Conservation (phyloP, 2,329 filamentous ascomycete genomes). For the Blumeria hordei region DNA sequence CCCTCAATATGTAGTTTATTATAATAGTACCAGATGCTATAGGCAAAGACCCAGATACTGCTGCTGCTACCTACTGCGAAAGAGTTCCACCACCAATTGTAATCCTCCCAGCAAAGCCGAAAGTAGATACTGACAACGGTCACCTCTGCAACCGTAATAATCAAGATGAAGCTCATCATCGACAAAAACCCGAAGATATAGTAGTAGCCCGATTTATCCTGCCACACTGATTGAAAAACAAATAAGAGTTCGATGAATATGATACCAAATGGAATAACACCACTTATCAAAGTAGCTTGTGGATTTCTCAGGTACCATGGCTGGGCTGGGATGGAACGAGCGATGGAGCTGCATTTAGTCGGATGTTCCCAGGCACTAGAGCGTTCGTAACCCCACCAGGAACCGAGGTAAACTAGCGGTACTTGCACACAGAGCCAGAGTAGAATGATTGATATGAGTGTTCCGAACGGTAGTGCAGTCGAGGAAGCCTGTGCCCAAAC, state of each 20-base stretch:
- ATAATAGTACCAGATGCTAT: slow-evolving; percentile 66
- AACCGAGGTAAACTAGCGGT: slow-evolving; percentile 59
- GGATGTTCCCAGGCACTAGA: slow-evolving; percentile 55
- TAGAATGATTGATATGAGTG: slow-evolving; percentile 43
- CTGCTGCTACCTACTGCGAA: slow-evolving; percentile 59
- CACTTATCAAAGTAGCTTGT: slow-evolving; percentile 44
- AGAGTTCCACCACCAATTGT: slow-evolving; percentile 84
- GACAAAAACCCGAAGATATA: slow-evolving; percentile 75
- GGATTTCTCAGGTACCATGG: slow-evolving; percentile 48
- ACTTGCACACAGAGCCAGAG: slow-evolving; percentile 75
- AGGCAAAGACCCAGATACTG: slow-evolving; percentile 59
- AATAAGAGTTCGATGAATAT: slow-evolving; percentile 75
- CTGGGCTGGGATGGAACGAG: slow-evolving; percentile 51
- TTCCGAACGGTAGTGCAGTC: slow-evolving; percentile 66
- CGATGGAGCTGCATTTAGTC: slow-evolving; percentile 46
- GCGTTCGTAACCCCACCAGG: slow-evolving; percentile 49
- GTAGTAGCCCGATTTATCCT: slow-evolving; percentile 79
- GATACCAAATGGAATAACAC: slow-evolving; percentile 62
- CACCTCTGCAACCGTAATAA: slow-evolving; percentile 59
- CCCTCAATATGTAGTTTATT: slow-evolving; percentile 60
- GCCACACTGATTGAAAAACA: slow-evolving; percentile 69
- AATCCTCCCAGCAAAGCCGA: slow-evolving; percentile 64
- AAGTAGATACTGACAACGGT: slow-evolving; percentile 66
- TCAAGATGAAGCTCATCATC: slow-evolving; percentile 45
- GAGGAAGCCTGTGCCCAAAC: slow-evolving; percentile 78